Conservation (phyloP, 176 grass and related monocot species). For the Carex scoparia region DNA sequence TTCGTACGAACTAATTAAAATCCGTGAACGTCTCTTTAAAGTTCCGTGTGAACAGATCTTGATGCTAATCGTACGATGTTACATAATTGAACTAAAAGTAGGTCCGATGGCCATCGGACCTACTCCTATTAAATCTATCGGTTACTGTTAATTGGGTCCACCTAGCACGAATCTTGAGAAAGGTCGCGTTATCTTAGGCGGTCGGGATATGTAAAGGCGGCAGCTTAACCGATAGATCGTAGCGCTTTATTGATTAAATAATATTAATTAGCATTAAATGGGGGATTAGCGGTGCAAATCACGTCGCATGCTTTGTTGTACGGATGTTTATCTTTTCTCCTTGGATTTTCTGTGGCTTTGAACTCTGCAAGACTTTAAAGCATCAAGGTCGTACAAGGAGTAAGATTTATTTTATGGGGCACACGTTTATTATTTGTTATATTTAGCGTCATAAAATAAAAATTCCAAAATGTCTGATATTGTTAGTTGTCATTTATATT, state of each 20-base stretch:
- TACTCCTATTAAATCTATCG: no score
- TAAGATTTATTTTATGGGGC: not conserved
- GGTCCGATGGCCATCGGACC: no score
- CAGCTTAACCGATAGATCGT: not conserved
- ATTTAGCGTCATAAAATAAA: not conserved
- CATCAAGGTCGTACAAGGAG: not conserved
- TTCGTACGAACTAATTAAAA: no score
- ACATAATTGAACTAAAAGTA: no score
- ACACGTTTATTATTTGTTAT: not conserved
- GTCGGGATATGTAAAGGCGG: not conserved
- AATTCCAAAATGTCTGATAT: not conserved
- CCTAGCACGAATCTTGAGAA: not conserved
- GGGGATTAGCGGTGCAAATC: slow-evolving; percentile 4
- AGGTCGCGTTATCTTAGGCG: not conserved
- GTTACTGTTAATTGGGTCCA: not conserved
- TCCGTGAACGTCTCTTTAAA: no score
- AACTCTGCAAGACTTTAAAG: not conserved
- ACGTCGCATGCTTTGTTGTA: slow-evolving; percentile 15
- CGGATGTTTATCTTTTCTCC: not conserved
- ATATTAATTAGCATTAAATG: not conserved
- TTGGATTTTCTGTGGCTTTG: not conserved
- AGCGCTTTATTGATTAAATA: not conserved
- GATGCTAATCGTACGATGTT: no score
- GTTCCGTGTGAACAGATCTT: no score
- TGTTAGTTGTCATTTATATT: not conserved